phyloP scores from a whole-genome alignment of 164 flowering plant species.

The Magnolia kwangsiensis region DNA sequence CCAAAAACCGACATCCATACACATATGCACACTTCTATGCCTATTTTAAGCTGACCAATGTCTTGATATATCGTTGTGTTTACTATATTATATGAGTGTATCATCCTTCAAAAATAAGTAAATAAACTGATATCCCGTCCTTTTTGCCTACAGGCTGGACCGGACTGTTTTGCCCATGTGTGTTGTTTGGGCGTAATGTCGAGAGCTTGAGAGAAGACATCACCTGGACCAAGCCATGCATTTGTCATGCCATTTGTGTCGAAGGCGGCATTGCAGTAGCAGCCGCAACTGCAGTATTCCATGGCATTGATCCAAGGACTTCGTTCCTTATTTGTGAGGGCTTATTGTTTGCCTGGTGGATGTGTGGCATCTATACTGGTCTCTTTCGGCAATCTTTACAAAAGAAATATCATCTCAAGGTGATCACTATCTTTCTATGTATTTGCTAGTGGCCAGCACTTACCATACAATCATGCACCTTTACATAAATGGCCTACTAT shows the following conservation, averaged over 20 bases:
- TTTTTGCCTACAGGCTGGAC: constrained; percentile 48
- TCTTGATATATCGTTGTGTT: no score
- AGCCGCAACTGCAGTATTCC: constrained; percentile 57
- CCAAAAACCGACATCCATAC: no score
- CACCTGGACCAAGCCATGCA: constrained; percentile 71
- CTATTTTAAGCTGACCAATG: no score
- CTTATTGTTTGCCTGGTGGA: constrained; percentile 84
- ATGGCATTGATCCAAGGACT: constrained; percentile 82
- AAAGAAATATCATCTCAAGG: constrained; percentile 95
- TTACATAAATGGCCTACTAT: not conserved
- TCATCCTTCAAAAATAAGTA: no score
- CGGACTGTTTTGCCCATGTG: constrained; percentile 89
- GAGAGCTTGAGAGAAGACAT: constrained; percentile 70
- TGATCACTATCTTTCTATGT: constrained; percentile 16
- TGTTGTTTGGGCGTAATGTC: constrained; percentile 80
- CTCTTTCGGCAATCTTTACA: constrained; percentile 74
- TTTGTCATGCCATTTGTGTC: constrained; percentile 82
- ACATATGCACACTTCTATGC: no score
- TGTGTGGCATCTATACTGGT: constrained; percentile 96
- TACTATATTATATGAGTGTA: no score
- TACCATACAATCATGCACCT: no score
- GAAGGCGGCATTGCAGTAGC: constrained; percentile 90
- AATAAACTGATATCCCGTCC: not conserved
- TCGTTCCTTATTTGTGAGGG: constrained; percentile 76
- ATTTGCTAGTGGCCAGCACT: no score